phyloP scores from a whole-genome alignment of 495 filamentous ascomycete genomes.

The Neurospora sp. region DNA sequence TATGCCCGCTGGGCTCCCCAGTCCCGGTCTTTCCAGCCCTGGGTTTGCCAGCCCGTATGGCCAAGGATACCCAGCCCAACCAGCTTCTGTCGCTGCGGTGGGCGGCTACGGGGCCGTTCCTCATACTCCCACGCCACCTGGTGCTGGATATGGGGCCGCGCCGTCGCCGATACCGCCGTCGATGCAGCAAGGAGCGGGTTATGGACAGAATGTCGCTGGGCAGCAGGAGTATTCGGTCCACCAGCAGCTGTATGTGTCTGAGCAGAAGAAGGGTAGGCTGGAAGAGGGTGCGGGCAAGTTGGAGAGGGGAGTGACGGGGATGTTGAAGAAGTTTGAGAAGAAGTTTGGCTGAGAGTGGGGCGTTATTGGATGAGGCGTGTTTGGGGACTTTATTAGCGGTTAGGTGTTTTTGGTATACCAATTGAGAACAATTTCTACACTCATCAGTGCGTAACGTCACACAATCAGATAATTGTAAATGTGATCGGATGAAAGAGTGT shows the following conservation, averaged over 20 bases:
- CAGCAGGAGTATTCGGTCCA: constrained; percentile 55
- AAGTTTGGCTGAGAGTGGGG: constrained; percentile 44
- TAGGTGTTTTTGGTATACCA: neutral
- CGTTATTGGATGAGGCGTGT: neutral
- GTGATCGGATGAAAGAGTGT: neutral
- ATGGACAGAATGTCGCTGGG: constrained; percentile 34
- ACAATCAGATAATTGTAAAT: neutral
- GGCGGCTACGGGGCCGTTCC: constrained; percentile 20
- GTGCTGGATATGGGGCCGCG: constrained; percentile 7
- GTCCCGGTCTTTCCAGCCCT: constrained; percentile 16
- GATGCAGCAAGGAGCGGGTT: constrained; percentile 40
- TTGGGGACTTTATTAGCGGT: neutral
- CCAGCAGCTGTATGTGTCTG: constrained; percentile 66
- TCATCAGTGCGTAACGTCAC: neutral
- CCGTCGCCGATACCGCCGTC: constrained; percentile 17
- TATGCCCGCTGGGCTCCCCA: constrained; percentile 25
- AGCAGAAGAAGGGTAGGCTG: constrained; percentile 51
- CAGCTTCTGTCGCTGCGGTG: neutral
- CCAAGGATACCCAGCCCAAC: constrained; percentile 25
- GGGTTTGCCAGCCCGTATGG: constrained; percentile 29
- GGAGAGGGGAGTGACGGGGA: constrained; percentile 68
- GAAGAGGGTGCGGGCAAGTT: constrained; percentile 59
- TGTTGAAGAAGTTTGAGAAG: constrained; percentile 88
- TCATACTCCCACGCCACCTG: constrained; percentile 22
- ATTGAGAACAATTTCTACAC: neutral